Percentiles rank a stretch among this genome's conserved stretches.
phyloP scores from a whole-genome alignment of 2,329 filamentous ascomycete species.

The Cercospora zeina region DNA sequence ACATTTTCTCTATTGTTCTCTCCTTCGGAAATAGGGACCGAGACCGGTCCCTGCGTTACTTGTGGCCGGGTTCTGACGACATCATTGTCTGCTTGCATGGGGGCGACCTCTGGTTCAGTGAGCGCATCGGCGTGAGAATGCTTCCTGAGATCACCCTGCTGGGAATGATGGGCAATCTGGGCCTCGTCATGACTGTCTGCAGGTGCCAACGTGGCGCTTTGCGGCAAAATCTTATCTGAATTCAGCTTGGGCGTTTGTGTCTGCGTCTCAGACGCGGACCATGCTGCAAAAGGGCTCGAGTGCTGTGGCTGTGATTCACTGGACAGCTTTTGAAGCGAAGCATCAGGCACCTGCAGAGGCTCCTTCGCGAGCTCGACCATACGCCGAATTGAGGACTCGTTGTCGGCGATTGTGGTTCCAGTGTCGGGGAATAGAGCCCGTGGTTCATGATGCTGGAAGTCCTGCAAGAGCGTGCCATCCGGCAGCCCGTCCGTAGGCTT shows the following conservation, averaged over 20 bases:
- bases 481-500: constrained; percentile 35
- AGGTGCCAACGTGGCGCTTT: neutral
- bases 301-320: constrained; percentile 12
- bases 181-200: neutral
- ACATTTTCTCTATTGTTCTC: neutral
- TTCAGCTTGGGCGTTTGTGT: constrained; percentile 19
- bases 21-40: neutral
- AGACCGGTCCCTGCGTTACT: neutral
- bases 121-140: neutral
- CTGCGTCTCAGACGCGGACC: constrained; percentile 20
- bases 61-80: neutral
- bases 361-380: constrained; percentile 41
- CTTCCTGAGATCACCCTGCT: neutral
- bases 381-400: constrained; percentile 45
- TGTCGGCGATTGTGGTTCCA: constrained; percentile 48
- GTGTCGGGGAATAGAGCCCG: constrained; percentile 44
- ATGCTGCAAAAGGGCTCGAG: constrained; percentile 8
- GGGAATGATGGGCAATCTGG: neutral
- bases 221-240: neutral
- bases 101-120: neutral
- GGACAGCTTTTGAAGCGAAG: neutral
- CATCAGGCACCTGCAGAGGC: neutral
- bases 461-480: constrained; percentile 38
- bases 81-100: neutral
- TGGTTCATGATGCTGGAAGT: constrained; percentile 46